A percentile compares a stretch with the other conserved stretches of the same genome.
These are phyloP conservation scores for Durotheca rogersii DNA, from an alignment of 495 filamentous ascomycete species.

Conservation along the genomic window DNA sequence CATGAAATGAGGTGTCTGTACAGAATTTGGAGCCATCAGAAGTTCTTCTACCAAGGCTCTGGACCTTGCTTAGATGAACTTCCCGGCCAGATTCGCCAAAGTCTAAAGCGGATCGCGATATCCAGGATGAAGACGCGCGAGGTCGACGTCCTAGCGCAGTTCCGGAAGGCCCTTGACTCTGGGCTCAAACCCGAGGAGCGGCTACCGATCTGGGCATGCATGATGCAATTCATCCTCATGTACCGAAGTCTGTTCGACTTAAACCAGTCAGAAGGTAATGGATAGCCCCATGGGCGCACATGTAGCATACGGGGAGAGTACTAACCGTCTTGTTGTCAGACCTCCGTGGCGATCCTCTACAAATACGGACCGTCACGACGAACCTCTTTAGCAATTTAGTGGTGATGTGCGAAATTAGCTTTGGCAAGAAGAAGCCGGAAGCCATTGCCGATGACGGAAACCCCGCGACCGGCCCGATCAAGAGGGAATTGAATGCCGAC, in stretches of 20 bases:
- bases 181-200: constrained; percentile 31
- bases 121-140: constrained; percentile 32
- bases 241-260: constrained; percentile 30
- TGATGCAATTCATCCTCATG: constrained; percentile 36
- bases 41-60: constrained; percentile 24
- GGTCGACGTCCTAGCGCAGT: constrained; percentile 21
- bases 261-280: constrained; percentile 26
- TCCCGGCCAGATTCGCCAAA: constrained; percentile 24
- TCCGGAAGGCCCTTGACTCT: constrained; percentile 22
- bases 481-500: constrained; percentile 24
- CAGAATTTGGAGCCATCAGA: constrained; percentile 36
- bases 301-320: background rate
- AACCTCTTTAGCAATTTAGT: constrained; percentile 32
- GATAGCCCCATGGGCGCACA: background rate
- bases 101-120: constrained; percentile 25
- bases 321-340: constrained; percentile 27
- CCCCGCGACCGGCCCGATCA: constrained; percentile 1
- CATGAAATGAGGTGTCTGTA: constrained; percentile 38
- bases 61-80: constrained; percentile 18
- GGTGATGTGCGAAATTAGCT: constrained; percentile 37
- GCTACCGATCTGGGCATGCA: constrained; percentile 35
- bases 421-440: constrained; percentile 36
- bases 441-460: constrained; percentile 20
- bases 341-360: constrained; percentile 8
- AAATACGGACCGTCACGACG: constrained; percentile 14